Base-by-base conservation (phyloP, 305 asterid species). In the Fraxinus angustifolia region DNA sequence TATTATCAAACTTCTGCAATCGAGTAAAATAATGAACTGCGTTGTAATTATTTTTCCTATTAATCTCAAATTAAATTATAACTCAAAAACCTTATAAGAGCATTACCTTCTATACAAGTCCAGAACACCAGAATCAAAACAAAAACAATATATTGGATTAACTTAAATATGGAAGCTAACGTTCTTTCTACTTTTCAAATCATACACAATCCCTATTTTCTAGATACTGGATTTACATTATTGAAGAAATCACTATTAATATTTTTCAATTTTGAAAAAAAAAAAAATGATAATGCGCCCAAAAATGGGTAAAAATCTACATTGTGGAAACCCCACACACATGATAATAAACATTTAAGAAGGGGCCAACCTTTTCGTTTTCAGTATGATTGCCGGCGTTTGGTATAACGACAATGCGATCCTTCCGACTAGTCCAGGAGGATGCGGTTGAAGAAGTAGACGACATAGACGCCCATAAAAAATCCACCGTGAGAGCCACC, bases 401-500 rank as follows among this genome's bases (percentile, higher is more conserved):
- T 14, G 91, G 89, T 35, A 83, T 17, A 3, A 85, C 82, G 67
- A 87, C 35, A 62, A 80, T 33, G 58, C 6, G 83, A 68, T 79
- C 65, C 53, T 78, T 80, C 50, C 80, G 78, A 21, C 76, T 84
- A 76, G 82, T 79, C 88, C 84, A 86, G 33, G 82, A 80, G 82
- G 90, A 81, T 8, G 90, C 85, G 28, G 82, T 62, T 1, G 90
- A 82, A 34, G 76, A 86, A 68, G 94, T 86, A 28, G 92, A 82
- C 6, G 91, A 89, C 28, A 83, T 83, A 14, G 87, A 83, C 1
- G 90, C 84, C 89, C 90, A 89, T 56, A 87, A 81, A 74, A 87
- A 84, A 89, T 91, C 88, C 16, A 83, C 68, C 26, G 86, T 82
- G 1, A 89, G 75, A 33, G 88, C 92, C 35, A 88, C 82, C 36